These are phyloP conservation scores for Cucumis cinereus DNA, from an alignment of 306 rosid species.

Conservation along the genomic window DNA sequence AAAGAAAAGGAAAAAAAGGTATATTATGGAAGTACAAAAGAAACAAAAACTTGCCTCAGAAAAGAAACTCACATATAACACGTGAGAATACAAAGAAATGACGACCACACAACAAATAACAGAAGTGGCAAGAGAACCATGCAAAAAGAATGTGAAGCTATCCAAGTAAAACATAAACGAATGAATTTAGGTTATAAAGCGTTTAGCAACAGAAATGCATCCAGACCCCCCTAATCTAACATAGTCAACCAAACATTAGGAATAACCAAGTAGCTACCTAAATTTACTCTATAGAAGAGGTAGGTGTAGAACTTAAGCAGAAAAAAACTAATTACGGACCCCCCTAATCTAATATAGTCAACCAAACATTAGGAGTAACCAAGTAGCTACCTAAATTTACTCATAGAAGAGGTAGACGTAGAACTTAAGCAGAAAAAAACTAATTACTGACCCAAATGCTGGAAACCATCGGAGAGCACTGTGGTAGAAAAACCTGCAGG, in stretches of 20 bases:
- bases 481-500: slow-evolving; percentile 77
- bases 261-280: not conserved
- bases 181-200: not conserved
- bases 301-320: slow-evolving; percentile 2
- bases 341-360: slow-evolving; percentile 4
- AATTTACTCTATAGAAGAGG: not conserved
- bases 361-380: not conserved
- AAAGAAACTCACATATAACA: not conserved
- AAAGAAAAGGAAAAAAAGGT: not conserved
- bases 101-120: not conserved
- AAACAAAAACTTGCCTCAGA: not conserved
- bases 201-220: not conserved
- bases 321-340: slow-evolving; percentile 35
- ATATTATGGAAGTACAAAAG: not conserved
- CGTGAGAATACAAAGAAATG: not conserved
- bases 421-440: slow-evolving; percentile 1
- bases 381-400: not conserved
- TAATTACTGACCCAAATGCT: slow-evolving; percentile 52
- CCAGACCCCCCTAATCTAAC: not conserved
- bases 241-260: not conserved
- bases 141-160: not conserved
- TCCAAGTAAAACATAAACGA: not conserved
- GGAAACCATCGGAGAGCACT: slow-evolving; percentile 95
- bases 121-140: not conserved
- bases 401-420: not conserved